Evolutionary conservation across 768 basidiomycete genomes (phyloP).

Genomic region (Xerocomellus chrysenteron): DNA sequence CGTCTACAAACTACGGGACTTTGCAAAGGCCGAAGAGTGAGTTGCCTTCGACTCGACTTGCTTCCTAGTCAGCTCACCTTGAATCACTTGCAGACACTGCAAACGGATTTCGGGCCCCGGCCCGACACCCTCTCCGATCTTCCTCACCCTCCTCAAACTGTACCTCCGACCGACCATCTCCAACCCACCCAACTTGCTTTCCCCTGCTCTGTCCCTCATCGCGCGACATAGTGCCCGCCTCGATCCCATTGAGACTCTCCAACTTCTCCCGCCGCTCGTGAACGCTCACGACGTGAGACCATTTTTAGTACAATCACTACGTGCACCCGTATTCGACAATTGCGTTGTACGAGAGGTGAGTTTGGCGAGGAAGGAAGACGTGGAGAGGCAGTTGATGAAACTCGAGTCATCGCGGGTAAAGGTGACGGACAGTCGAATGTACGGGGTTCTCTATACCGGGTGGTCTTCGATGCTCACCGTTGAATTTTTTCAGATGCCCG

Average conservation of each 20-base stretch:
- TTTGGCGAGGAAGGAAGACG: slow-evolving; percentile 75
- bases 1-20: slow-evolving; percentile 83
- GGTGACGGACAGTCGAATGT: slow-evolving; percentile 93
- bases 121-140: slow-evolving; percentile 60
- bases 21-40: slow-evolving; percentile 85
- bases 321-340: slow-evolving; percentile 67
- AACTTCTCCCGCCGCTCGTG: slow-evolving; percentile 88
- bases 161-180: slow-evolving; percentile 76
- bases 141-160: slow-evolving; percentile 80
- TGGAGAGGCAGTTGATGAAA: slow-evolving; percentile 68
- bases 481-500: slow-evolving; percentile 64
- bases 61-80: background rate
- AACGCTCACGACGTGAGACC: slow-evolving; percentile 74
- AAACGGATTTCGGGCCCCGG: slow-evolving; percentile 69
- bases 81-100: slow-evolving; percentile 69
- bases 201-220: slow-evolving; percentile 86
- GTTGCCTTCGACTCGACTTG: slow-evolving; percentile 21
- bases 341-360: slow-evolving; percentile 67
- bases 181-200: slow-evolving; percentile 55
- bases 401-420: slow-evolving; percentile 82
- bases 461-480: background rate
- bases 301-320: slow-evolving; percentile 72
- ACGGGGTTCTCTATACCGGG: background rate
- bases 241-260: slow-evolving; percentile 77
- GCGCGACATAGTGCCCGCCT: slow-evolving; percentile 79